Evolutionary conservation across 768 basidiomycete genomes (phyloP).

Genomic region (Dentipellis sp.): DNA sequence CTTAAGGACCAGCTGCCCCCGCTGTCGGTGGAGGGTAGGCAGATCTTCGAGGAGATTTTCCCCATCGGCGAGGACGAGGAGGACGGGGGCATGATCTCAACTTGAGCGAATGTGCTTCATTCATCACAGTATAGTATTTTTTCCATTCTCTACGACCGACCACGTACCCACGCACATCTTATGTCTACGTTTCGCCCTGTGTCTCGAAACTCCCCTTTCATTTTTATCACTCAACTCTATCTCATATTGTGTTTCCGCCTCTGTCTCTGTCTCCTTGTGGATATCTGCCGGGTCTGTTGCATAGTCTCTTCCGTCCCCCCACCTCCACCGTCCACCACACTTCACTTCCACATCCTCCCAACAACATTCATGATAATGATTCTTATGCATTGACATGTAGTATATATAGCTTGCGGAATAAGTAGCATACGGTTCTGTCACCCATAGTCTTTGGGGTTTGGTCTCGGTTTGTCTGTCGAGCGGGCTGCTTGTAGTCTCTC

Average conservation of each 20-base stretch:
- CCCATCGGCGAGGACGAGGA: conserved; percentile 42
- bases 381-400: background rate
- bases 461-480: no score
- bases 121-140: background rate
- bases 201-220: background rate
- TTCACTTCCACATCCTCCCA: background rate
- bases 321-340: no score
- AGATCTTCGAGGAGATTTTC: conserved; percentile 74
- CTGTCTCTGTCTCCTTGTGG: no score
- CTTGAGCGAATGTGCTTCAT: conserved; percentile 28
- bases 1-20: conserved; percentile 48
- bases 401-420: background rate
- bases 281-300: no score
- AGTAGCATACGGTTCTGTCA: background rate
- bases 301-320: no score
- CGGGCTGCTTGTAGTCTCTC: background rate
- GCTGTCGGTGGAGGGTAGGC: conserved; percentile 62
- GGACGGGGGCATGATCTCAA: conserved; percentile 71
- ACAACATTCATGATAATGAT: background rate
- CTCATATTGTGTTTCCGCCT: no score
- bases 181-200: background rate
- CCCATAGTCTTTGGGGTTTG: no score
- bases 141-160: background rate
- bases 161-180: background rate
- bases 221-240: background rate